These are phyloP conservation scores for Noccaea bulbosa DNA, from an alignment of 345 rosid species.

Conservation along the genomic window DNA sequence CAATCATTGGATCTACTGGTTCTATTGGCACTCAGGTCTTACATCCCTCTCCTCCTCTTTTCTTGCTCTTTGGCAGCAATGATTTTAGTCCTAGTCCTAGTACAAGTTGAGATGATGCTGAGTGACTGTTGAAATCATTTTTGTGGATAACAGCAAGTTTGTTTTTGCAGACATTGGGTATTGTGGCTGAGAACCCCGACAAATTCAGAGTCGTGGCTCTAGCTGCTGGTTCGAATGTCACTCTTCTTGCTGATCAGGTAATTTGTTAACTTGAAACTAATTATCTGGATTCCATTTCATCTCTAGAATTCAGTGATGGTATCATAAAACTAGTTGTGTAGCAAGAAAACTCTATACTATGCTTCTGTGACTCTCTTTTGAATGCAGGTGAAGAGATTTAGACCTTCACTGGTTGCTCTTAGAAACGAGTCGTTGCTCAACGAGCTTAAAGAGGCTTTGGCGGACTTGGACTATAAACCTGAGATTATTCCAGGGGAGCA, in stretches of 20 bases:
- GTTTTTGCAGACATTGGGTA: conserved; percentile 78
- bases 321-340: neutral
- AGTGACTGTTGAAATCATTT: conserved; percentile 15
- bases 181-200: conserved; percentile 87
- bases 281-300: neutral
- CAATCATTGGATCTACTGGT: conserved; percentile 94
- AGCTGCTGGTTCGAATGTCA: conserved; percentile 94
- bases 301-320: neutral
- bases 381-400: conserved; percentile 78
- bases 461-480: conserved; percentile 77
- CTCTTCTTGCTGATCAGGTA: conserved; percentile 97
- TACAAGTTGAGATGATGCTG: neutral
- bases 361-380: conserved; percentile 21
- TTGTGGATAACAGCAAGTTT: neutral
- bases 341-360: conserved; percentile 1
- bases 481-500: conserved; percentile 94
- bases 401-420: conserved; percentile 82
- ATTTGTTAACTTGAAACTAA: neutral
- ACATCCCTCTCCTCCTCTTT: neutral
- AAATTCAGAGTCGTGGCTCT: conserved; percentile 89
- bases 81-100: neutral
- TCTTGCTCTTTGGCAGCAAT: neutral
- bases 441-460: conserved; percentile 88
- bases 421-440: conserved; percentile 70
- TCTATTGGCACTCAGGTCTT: conserved; percentile 97